Conservation (phyloP, 345 rosid genomes). For the Noccaea caerulescens region DNA sequence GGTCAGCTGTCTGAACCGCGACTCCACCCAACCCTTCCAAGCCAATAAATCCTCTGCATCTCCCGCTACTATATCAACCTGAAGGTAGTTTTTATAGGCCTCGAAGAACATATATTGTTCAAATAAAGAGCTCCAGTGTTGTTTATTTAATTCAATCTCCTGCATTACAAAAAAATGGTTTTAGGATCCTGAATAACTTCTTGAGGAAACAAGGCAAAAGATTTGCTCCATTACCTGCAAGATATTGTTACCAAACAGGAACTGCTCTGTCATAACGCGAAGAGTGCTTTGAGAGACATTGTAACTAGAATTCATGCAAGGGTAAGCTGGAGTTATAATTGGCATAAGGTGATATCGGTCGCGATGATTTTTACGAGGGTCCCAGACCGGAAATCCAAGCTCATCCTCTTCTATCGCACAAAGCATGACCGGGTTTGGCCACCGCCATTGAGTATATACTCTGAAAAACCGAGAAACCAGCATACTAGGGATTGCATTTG, state of each 20-base stretch:
- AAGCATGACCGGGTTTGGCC: conserved; percentile 89
- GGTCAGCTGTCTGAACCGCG: conserved; percentile 74
- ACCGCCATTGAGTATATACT: conserved; percentile 74
- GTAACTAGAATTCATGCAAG: conserved; percentile 84
- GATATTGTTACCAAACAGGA: conserved; percentile 59
- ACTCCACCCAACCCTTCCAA: conserved; percentile 89
- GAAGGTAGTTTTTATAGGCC: conserved; percentile 72
- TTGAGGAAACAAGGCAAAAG: not conserved
- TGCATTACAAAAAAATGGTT: conserved; percentile 30
- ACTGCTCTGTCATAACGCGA: conserved; percentile 75
- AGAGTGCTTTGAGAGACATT: conserved; percentile 77
- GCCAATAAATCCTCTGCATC: conserved; percentile 63
- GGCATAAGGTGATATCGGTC: conserved; percentile 76
- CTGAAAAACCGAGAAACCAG: conserved; percentile 70
- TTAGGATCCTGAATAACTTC: conserved; percentile 1
- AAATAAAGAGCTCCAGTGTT: conserved; percentile 64
- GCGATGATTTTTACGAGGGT: conserved; percentile 68
- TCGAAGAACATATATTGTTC: conserved; percentile 73
- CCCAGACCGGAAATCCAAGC: conserved; percentile 72
- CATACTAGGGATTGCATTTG: conserved; percentile 76
- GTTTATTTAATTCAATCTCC: conserved; percentile 69
- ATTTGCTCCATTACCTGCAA: conserved; percentile 54
- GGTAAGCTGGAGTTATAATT: conserved; percentile 81
- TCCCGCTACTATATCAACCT: conserved; percentile 66
- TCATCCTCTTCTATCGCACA: conserved; percentile 70